Percentiles rank a stretch among this genome's conserved stretches.
phyloP scores from a whole-genome alignment of 306 rosid species.

The Fragaria ananassa region DNA sequence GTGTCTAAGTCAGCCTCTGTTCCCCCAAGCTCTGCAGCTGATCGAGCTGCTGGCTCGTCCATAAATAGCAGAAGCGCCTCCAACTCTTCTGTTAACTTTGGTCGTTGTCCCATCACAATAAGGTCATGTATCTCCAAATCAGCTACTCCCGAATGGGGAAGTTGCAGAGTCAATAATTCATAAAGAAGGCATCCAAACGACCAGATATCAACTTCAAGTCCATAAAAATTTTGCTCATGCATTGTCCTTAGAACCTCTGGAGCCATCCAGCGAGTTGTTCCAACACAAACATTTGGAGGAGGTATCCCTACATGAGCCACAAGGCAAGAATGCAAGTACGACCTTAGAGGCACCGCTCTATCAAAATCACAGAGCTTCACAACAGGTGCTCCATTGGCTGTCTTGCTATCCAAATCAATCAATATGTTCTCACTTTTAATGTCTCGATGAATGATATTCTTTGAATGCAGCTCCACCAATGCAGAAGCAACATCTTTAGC shows the following conservation, averaged over 20 bases:
- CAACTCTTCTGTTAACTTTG: slow-evolving; percentile 58
- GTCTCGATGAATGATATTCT: slow-evolving; percentile 93
- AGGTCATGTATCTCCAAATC: slow-evolving; percentile 57
- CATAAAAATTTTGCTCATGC: slow-evolving; percentile 57
- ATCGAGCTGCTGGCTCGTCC: slow-evolving; percentile 42
- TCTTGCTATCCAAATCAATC: slow-evolving; percentile 65
- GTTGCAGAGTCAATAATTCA: slow-evolving; percentile 70
- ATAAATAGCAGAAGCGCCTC: slow-evolving; percentile 40
- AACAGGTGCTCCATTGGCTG: slow-evolving; percentile 65
- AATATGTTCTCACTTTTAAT: slow-evolving; percentile 86
- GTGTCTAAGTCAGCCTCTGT: slow-evolving; percentile 38
- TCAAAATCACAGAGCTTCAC: slow-evolving; percentile 99
- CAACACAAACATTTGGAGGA: slow-evolving; percentile 76
- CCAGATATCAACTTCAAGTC: slow-evolving; percentile 96
- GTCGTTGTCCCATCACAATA: slow-evolving; percentile 51
- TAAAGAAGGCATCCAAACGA: slow-evolving; percentile 88
- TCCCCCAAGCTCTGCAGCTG: slow-evolving; percentile 43
- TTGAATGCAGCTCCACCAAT: slow-evolving; percentile 75
- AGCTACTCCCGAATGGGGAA: slow-evolving; percentile 61
- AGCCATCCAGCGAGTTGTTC: slow-evolving; percentile 99
- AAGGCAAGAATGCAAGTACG: slow-evolving; percentile 75
- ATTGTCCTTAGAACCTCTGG: slow-evolving; percentile 88
- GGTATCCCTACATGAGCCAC: slow-evolving; percentile 82
- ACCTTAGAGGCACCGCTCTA: slow-evolving; percentile 86
- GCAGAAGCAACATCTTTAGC: slow-evolving; percentile 85